Percentiles rank a stretch among this genome's conserved stretches.
Conservation (phyloP, 1,284 basidiomycete species). For the Heliocybe sulcata region DNA sequence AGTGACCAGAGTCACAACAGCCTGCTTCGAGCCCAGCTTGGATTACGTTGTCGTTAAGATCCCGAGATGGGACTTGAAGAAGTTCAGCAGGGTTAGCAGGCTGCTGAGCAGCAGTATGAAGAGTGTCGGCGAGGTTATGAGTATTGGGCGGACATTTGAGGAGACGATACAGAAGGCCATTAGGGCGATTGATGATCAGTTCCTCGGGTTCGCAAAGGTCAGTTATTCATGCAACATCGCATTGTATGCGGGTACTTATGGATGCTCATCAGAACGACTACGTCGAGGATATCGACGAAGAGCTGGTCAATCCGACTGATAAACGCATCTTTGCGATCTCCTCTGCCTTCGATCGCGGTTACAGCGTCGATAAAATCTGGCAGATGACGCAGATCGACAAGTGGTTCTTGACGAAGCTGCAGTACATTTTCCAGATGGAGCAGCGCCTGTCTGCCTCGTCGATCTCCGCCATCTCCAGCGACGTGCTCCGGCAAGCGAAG, state of each 20-base stretch:
- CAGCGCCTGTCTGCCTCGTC: conserved; percentile 61
- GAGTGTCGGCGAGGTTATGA: conserved; percentile 99
- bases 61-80: conserved; percentile 97
- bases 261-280: conserved; percentile 60
- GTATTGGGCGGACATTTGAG: conserved; percentile 96
- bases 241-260: too few species aligned
- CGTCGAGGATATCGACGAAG: conserved; percentile 81
- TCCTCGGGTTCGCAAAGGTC: conserved; percentile 88
- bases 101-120: conserved; percentile 95
- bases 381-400: conserved; percentile 96
- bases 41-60: conserved; percentile 99
- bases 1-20: conserved; percentile 93
- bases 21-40: conserved; percentile 97
- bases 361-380: conserved; percentile 94
- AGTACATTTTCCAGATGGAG: conserved; percentile 81
- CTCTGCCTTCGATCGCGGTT: conserved; percentile 83
- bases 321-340: conserved; percentile 91
- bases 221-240: conserved; percentile 10
- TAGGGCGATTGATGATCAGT: conserved; percentile 91
- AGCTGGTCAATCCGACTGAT: conserved; percentile 84
- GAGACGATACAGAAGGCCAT: conserved; percentile 99
- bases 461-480: conserved; percentile 60
- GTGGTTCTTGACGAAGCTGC: conserved; percentile 93
- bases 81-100: conserved; percentile 89
- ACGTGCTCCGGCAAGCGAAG: conserved; percentile 80